These are phyloP conservation scores for Pseudogymnoascus sp. DNA, from an alignment of 2,329 filamentous ascomycete genomes.

Conservation along the genomic window DNA sequence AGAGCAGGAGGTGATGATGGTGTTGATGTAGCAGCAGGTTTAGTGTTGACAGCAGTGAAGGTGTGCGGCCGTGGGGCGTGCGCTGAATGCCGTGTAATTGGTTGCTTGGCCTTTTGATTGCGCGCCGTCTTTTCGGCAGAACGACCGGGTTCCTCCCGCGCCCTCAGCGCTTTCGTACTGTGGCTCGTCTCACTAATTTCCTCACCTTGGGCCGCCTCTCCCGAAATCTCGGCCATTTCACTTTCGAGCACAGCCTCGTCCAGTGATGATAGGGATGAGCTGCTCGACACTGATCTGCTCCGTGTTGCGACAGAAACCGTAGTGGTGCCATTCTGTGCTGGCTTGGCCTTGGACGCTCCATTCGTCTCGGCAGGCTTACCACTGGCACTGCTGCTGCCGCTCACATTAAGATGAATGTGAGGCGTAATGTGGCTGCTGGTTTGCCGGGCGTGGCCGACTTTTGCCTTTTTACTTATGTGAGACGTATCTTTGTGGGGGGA, in stretches of 20 bases:
- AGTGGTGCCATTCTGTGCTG: background rate
- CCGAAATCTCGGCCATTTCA: background rate
- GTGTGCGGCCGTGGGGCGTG: conserved; percentile 16
- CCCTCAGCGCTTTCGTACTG: background rate
- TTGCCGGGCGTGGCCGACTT: conserved; percentile 17
- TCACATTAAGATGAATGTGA: background rate
- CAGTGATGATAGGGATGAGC: conserved; percentile 31
- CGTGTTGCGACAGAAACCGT: conserved; percentile 10
- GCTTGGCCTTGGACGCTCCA: conserved; percentile 10
- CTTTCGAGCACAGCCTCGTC: conserved; percentile 20
- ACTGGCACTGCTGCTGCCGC: background rate
- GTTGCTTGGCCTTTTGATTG: conserved; percentile 1
- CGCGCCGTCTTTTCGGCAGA: conserved; percentile 3
- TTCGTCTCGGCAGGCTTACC: conserved; percentile 14
- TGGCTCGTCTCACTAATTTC: background rate
- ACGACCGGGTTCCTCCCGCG: background rate
- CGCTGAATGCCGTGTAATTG: background rate
- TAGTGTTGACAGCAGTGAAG: conserved; percentile 18
- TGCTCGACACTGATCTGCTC: conserved; percentile 25
- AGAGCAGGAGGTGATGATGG: conserved; percentile 9
- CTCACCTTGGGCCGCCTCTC: background rate
- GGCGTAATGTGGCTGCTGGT: background rate
- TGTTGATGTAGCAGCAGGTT: conserved; percentile 8
- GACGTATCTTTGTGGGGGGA: conserved; percentile 17
- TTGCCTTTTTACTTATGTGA: conserved; percentile 22